These are phyloP conservation scores for Spathaspora gorwiae DNA, from an alignment of 805 yeast genomes.

Conservation along the genomic window DNA sequence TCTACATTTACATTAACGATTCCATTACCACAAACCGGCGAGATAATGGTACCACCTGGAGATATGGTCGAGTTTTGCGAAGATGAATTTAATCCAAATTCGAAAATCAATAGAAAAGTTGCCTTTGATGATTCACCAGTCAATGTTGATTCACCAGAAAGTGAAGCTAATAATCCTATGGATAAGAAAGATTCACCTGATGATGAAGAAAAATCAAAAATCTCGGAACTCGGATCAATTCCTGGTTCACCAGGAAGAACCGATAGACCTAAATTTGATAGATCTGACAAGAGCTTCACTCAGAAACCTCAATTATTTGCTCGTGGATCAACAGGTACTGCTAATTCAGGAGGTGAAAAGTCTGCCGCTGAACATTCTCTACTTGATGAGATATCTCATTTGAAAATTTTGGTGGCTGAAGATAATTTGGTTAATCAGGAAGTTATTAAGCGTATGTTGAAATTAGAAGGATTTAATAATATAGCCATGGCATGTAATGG, in stretches of 20 bases:
- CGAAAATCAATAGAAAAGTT: constrained; percentile 49
- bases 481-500: constrained; percentile 87
- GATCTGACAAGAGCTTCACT: constrained; percentile 8
- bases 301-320: constrained; percentile 44
- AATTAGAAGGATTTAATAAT: constrained; percentile 70
- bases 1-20: constrained; percentile 78
- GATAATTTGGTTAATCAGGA: constrained; percentile 93
- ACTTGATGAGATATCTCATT: constrained; percentile 25
- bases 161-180: constrained; percentile 6
- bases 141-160: not conserved
- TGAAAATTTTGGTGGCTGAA: constrained; percentile 79
- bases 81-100: constrained; percentile 61
- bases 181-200: not conserved
- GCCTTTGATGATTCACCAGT: constrained; percentile 25
- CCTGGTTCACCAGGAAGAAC: not conserved
- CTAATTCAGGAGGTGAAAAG: constrained; percentile 19
- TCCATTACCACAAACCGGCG: constrained; percentile 66
- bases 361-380: constrained; percentile 11
- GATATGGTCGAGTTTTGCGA: constrained; percentile 46
- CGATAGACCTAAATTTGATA: not conserved
- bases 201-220: not conserved
- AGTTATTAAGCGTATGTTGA: constrained; percentile 84
- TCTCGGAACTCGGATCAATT: not conserved
- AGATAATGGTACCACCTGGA: constrained; percentile 35
- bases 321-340: constrained; percentile 50